phyloP scores from a whole-genome alignment of 306 rosid species.

The Quercus berberidifolia region DNA sequence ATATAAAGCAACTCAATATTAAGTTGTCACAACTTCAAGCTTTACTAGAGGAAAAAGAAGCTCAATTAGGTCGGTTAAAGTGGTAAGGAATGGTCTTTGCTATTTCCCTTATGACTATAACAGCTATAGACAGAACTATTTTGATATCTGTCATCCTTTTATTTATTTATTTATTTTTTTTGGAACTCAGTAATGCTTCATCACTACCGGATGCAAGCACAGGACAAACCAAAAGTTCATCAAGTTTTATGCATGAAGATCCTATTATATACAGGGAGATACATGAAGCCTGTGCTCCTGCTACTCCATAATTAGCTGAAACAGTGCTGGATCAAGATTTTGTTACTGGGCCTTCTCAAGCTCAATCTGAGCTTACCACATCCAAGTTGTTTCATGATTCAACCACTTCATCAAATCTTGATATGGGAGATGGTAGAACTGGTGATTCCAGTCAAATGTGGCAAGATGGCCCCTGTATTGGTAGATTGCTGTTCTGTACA shows the following conservation, averaged over 20 bases:
- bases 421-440: slow-evolving; percentile 31
- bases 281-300: slow-evolving; percentile 33
- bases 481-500: slow-evolving; percentile 24
- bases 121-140: background rate
- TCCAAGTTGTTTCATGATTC: slow-evolving; percentile 37
- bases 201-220: slow-evolving; percentile 42
- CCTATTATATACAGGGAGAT: slow-evolving; percentile 32
- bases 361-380: slow-evolving; percentile 30
- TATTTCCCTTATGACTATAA: background rate
- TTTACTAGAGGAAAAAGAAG: slow-evolving; percentile 74
- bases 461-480: slow-evolving; percentile 35
- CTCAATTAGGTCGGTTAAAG: slow-evolving; percentile 56
- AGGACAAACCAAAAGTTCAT: slow-evolving; percentile 45
- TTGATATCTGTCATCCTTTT: background rate
- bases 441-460: slow-evolving; percentile 42
- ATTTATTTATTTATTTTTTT: background rate
- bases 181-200: slow-evolving; percentile 20
- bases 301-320: slow-evolving; percentile 30
- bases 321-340: slow-evolving; percentile 38
- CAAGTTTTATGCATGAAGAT: slow-evolving; percentile 48
- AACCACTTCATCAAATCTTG: slow-evolving; percentile 31
- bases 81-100: slow-evolving; percentile 39
- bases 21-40: slow-evolving; percentile 84
- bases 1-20: slow-evolving; percentile 58
- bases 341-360: slow-evolving; percentile 34